These are phyloP conservation scores for Candida hispaniensis DNA, from an alignment of 805 yeast genomes.

Conservation along the genomic window DNA sequence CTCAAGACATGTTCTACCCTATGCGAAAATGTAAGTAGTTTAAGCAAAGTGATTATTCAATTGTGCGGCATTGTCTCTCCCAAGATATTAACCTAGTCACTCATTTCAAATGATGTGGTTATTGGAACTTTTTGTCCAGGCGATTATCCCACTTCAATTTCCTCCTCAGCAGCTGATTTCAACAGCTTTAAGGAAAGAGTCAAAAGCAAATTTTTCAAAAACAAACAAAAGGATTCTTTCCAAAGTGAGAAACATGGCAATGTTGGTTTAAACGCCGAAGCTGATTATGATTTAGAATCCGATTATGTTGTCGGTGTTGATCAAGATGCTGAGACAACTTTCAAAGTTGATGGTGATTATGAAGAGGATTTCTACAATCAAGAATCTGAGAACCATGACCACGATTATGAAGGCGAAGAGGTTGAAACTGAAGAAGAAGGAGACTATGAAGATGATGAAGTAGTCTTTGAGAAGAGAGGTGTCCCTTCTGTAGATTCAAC, in stretches of 20 bases:
- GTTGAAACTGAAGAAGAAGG: not conserved
- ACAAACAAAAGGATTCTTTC: not conserved
- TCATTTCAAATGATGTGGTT: constrained; percentile 8
- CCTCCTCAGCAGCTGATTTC: constrained; percentile 4
- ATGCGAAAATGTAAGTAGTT: constrained; percentile 7
- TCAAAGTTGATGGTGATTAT: constrained; percentile 2
- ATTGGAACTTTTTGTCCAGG: constrained; percentile 9
- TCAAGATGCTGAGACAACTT: constrained; percentile 4
- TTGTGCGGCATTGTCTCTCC: not conserved
- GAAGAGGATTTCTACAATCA: constrained; percentile 6
- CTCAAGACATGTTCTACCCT: constrained; percentile 10
- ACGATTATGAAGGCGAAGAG: not conserved
- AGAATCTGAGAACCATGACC: not conserved
- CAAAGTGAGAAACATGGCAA: constrained; percentile 8
- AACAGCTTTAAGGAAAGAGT: constrained; percentile 9
- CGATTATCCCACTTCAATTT: constrained; percentile 4
- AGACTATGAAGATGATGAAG: constrained; percentile 7
- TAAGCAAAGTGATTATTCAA: too few relatives aligned
- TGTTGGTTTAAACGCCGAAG: constrained; percentile 1
- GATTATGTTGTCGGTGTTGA: constrained; percentile 5
- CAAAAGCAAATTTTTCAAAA: constrained; percentile 7
- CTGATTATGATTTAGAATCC: not conserved
- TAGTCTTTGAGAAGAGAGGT: too few relatives aligned
- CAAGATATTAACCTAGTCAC: constrained; percentile 9
- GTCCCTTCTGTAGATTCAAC: too few relatives aligned